Evolutionary conservation across 202 grass and related monocot species (phyloP), one percentile per base, ranked within the genome.

Genomic region (Tripidium arundinaceum): DNA sequence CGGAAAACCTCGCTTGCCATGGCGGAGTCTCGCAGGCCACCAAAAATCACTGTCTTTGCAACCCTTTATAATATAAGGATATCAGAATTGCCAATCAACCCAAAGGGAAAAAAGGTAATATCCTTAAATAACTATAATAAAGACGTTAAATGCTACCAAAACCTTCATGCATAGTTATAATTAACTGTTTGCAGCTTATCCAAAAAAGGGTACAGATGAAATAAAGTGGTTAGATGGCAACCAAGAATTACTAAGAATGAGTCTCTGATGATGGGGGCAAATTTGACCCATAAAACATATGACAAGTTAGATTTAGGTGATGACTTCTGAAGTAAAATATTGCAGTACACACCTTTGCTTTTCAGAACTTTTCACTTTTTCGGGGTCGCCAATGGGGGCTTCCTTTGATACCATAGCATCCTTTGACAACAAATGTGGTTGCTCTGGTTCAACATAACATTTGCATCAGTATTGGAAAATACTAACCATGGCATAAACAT

Each of bases 11-110:
- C 89, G 13, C 50, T 90, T n/a, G 96, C 88, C 79, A 84, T 89
- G 60, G 88, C 76, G 73, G 79, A 88, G 77, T 91, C 88, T 70
- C 6, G 66, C 74, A 91, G 65, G 19, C 85, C 93, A 68, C 90
- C 89, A 73, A 93, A 91, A 88, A 99, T 93, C 52, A 99, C 92
- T 4, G 90, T 93, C 89, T 91, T 93, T 36, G 92, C 96, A 79
- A 96, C 76, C 88, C 92, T 99, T 84, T 60, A 83, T 47, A 11
- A 65, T 58, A 65, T 58, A 58, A 60, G 36, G 8, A 62, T 24
- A 70, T 69, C 37, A 62, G 67, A 68, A 38, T 70, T 19, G 26
- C 13, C 34, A 77, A 22, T 62, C 25, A 8, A 19, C 38, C 19
- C 62, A 27, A 80, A 75, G 54, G 37, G 34, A 33, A 28, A 80